Base-by-base conservation (phyloP, 2,329 filamentous ascomycete genomes). In the Paecilomyces variotii region DNA sequence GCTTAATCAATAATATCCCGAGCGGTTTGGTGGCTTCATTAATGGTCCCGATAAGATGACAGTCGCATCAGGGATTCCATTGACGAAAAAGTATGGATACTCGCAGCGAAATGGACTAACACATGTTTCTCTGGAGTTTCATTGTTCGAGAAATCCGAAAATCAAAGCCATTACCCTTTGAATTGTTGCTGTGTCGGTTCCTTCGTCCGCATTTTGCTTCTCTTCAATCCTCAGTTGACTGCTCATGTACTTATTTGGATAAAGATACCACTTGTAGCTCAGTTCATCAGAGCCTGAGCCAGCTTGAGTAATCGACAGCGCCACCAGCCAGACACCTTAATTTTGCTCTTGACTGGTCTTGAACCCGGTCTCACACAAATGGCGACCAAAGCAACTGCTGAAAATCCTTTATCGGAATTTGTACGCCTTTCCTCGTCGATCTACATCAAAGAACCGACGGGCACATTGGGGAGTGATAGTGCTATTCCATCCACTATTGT, bases 401-500 rank as follows among this genome's bases (percentile, higher is more conserved):
- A 59, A 12, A 51, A 65, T 56, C 61, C 67, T 14, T 56, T 72
- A 56, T 60, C 60, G 0, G 45, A 62, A 30, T 79, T 78, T 64
- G 61, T 59, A 24, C 67, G 67, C 56, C 67, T 80, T 14, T 72
- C 70, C 9, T 66, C 70, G 3, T 71, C 74, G 1, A 67, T 78
- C 49, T 78, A 75, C 61, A 60, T 76, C 54, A 70, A 74, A 55
- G 70, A 77, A 53, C 68, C 74, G 55, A 61, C 24, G 4, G 39
- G 30, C 26, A 50, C 30, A 50, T 49, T 50, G 53, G 52, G 54
- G 14, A 55, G 28, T 11, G 50, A 61, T 27, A 30, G 65, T 50
- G 59, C 51, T 14, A 49, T 35, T 9, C 60, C 63, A 3, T 70
- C 71, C 19, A 72, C 72, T 53, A 73, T 81, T 27, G 70, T 82